Conservation (phyloP, 352 stramenopile genomes). For the Elongisporangium senticosum region DNA sequence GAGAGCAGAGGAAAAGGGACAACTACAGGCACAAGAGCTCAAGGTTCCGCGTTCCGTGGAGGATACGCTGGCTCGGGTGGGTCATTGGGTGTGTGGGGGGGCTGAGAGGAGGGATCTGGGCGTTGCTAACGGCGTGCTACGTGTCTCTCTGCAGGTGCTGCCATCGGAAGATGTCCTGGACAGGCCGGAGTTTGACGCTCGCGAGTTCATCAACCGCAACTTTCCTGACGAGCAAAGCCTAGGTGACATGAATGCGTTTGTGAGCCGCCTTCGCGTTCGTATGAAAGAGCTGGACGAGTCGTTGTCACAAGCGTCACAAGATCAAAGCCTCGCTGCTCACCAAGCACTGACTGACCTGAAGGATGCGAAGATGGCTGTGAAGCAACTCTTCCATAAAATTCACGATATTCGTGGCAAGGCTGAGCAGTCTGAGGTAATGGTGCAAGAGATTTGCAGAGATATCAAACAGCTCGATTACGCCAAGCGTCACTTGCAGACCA, state of each 20-base stretch:
- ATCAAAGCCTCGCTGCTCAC: constrained; percentile 68
- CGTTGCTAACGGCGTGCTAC: background rate
- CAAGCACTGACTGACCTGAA: constrained; percentile 81
- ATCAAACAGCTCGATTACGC: constrained; percentile 98
- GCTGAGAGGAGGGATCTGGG: background rate
- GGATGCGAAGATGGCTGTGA: constrained; percentile 78
- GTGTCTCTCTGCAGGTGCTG: constrained; percentile 31
- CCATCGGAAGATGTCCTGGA: constrained; percentile 86
- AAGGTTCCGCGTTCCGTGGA: constrained; percentile 51
- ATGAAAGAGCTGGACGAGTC: constrained; percentile 82
- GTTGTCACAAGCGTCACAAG: constrained; percentile 72
- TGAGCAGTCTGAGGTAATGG: constrained; percentile 94
- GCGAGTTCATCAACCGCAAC: constrained; percentile 90
- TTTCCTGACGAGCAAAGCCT: constrained; percentile 88
- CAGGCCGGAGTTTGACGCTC: constrained; percentile 85
- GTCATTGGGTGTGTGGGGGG: background rate
- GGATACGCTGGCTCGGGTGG: constrained; percentile 44
- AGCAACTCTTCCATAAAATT: constrained; percentile 91
- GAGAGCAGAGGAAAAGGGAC: background rate
- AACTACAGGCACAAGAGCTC: constrained; percentile 5
- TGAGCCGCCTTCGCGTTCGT: constrained; percentile 61
- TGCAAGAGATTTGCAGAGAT: constrained; percentile 97
- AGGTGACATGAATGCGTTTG: constrained; percentile 76
- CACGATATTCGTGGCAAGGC: constrained; percentile 92
- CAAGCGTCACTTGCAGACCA: constrained; percentile 95